Base-by-base conservation (phyloP, 1,284 basidiomycete genomes). In the Gymnopus androsaceus region DNA sequence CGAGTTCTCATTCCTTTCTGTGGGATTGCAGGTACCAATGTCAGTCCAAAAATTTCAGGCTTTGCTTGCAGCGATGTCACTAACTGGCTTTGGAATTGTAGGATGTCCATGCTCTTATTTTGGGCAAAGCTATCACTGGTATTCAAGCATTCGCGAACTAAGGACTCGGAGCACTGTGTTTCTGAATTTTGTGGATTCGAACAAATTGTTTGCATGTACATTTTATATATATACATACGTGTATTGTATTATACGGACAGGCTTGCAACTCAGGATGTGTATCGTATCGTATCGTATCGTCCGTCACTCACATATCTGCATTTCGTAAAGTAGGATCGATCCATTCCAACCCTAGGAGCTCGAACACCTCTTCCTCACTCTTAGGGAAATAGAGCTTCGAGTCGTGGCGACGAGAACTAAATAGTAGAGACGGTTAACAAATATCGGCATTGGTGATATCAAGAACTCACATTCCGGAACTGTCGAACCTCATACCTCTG, bases 111-210 rank as follows among this genome's bases (percentile, higher is more conserved):
- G 81, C 89, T 6, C 85, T 97, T 54, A 94, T 97, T 56, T 75
- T 98, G 44, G 95, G 95, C 55, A 95, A 94, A 70, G 92, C 92
- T 1, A 88, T 96, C 63, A 96, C 95, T 0, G 93, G 87, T 9
- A 81, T 93, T 48, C 84, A 85, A 57, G 93, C 94, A 1, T 97
- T 96, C 66, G 79, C 81, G 41, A 84, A 81, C 63, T 82, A 64
- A 73, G 56, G n/a, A n/a, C n/a, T n/a, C 49, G 23, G n/a, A 8
- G 23, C n/a, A 33, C 11, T 41, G 14, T 30, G 41, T 42, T 14
- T 23, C 6, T 11, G 38, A 21, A 40, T 21, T 40, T 17, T 40
- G 23, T 9, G 9, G 38, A 7, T 8, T 21, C 19, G 9, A 23
- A 40, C 7, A 8, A 40, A 21, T 12, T 11, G 21, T 27, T 17